Base-by-base conservation (phyloP, 192 early-diverging fungal genomes). In the Coemansia interrupta region DNA sequence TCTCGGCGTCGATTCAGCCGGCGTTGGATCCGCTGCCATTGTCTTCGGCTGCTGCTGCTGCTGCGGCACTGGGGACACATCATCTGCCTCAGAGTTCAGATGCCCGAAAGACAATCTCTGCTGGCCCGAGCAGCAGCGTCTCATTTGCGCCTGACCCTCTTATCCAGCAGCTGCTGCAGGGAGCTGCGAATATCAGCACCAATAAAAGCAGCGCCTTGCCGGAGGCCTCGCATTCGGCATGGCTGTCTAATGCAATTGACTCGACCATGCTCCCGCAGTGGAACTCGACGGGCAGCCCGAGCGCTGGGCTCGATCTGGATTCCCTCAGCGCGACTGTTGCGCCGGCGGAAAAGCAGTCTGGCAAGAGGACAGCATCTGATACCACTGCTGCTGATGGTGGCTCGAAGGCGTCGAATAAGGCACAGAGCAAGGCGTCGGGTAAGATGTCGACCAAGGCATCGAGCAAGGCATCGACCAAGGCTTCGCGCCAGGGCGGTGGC, bases 101-200 rank as follows among this genome's bases (percentile, higher is more conserved):
- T 36, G 3, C 32, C 3, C 32, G 10, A 10, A 8, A 6, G 10
- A 7, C 1, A 3, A 36, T 26, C 13, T 29, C 48, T 26, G 48
- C 24, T 28, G 24, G 48, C 48, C 13, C 24, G 3, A 28, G n/a
- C 17, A 28, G n/a, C 17, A 39, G 43, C 28, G 41, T 14, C 14
- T 4, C 64, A n/a, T 43, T 73, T 38, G 48, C 66, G 51, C 54
- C 66, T 5, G 72, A 75, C 30, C 66, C 48, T 10, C 54, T 69
- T 9, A 49, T 75, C n/a, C 72, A 68, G 59, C 59, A 75, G 55
- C 51, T 69, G 26, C 64, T 75, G 18, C 58, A 64, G 17, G 66
- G 72, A 0, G 66, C 64, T 20, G 44, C 66, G 6, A 46, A 55
- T 55, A 53, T 63, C 20, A 45, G 61, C 50, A 62, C 20, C 42